Evolutionary conservation across 225 moss, liverwort and hornwort genomes (phyloP), one percentile per base, ranked within the genome.

Genomic region (Asterella californica): DNA sequence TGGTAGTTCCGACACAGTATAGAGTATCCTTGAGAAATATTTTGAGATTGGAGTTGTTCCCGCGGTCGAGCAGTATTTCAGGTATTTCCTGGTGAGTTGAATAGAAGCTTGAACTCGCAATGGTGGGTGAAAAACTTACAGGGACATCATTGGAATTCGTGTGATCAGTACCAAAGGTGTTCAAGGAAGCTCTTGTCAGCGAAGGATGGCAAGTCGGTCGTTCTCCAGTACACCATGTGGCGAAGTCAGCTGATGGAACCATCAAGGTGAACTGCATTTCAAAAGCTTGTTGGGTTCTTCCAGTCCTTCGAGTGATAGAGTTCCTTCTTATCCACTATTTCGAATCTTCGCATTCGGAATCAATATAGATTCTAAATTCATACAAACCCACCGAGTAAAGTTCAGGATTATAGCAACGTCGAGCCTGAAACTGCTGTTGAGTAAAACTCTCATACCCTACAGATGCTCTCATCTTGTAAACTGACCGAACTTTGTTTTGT

Each of bases 161-260:
- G 86, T 90, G 85, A 83, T 82, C 90, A 99, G 99, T 99, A 89
- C 99, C 99, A 27, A 93, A 93, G 81, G 79, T 86, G 57, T 87
- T 99, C 82, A 95, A 90, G 52, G 83, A 90, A 79, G 81, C 87
- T 48, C 89, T 99, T 79, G 84, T 81, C 50, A 82, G 83, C 70
- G 93, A 90, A 77, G 99, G 95, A 83, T 99, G 99, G 99, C 93
- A 90, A 82, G 88, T 93, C n/a, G 99, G 99, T 36, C 92, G 99
- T 79, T 89, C 99, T 37, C 88, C 92, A 68, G 10, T 91, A 80
- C 99, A 99, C 79, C 99, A 99, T 71, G 47, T 94, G 74, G 89
- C 93, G 72, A 92, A 83, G 79, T 95, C 99, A 70, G 76, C 85
- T 74, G 99, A 99, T 84, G 99, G 95, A 82, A 99, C 99, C 50